Evolutionary conservation across 345 rosid genomes (phyloP).

Genomic region (Nephelium lappaceum): DNA sequence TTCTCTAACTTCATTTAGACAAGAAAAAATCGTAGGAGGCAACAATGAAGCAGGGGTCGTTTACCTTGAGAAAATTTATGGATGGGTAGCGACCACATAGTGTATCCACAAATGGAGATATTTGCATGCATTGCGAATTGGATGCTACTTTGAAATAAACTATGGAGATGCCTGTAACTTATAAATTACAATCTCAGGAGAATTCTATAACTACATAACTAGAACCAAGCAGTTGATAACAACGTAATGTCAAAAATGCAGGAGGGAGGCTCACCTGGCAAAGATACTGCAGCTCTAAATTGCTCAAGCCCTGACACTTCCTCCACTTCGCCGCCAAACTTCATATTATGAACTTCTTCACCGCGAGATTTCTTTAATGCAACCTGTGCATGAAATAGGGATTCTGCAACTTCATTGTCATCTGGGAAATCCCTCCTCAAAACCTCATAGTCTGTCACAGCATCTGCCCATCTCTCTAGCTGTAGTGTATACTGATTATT

Average conservation of each 20-base stretch:
- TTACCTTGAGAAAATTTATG: slow-evolving; percentile 83
- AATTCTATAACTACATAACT: background rate
- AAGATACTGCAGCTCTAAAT: slow-evolving; percentile 78
- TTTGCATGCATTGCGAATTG: slow-evolving; percentile 77
- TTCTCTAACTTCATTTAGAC: background rate
- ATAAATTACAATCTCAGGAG: slow-evolving; percentile 12
- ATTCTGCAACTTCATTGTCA: slow-evolving; percentile 82
- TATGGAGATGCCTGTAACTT: slow-evolving; percentile 66
- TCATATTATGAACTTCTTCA: slow-evolving; percentile 87
- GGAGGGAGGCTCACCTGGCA: slow-evolving; percentile 53
- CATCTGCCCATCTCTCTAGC: slow-evolving; percentile 91
- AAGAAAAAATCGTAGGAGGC: background rate
- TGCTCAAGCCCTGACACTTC: slow-evolving; percentile 67
- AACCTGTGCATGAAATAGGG: slow-evolving; percentile 91
- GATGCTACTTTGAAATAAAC: slow-evolving; percentile 69
- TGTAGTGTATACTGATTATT: slow-evolving; percentile 34
- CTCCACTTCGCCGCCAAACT: slow-evolving; percentile 97
- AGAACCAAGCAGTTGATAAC: background rate
- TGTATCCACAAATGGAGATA: slow-evolving; percentile 71
- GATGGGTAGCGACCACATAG: slow-evolving; percentile 88
- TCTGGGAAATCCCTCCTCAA: slow-evolving; percentile 79
- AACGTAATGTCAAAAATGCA: background rate
- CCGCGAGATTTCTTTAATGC: slow-evolving; percentile 92
- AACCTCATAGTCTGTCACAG: slow-evolving; percentile 83
- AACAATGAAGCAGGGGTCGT: background rate